Evolutionary conservation across 257 asterid species (phyloP).

Genomic region (Plantago elongata): DNA sequence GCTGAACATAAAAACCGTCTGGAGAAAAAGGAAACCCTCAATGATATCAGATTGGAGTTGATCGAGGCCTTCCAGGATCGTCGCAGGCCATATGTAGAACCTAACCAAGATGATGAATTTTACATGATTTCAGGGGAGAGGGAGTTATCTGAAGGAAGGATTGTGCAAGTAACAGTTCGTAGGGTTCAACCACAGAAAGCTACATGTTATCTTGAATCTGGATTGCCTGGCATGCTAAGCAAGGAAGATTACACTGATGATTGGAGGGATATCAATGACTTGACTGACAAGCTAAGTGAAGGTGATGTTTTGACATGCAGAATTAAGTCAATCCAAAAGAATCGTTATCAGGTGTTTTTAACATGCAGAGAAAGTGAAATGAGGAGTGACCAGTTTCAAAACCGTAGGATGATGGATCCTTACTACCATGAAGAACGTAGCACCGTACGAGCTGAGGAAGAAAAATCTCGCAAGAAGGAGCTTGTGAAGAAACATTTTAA

Average conservation of each 20-base stretch:
- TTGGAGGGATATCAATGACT: slow-evolving; percentile 61
- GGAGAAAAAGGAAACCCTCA: slow-evolving; percentile 75
- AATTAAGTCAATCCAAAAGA: slow-evolving; percentile 75
- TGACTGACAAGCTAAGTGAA: slow-evolving; percentile 69
- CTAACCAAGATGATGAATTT: slow-evolving; percentile 85
- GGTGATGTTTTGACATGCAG: slow-evolving; percentile 80
- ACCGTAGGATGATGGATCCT: slow-evolving; percentile 48
- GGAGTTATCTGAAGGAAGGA: slow-evolving; percentile 80
- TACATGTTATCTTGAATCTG: slow-evolving; percentile 73
- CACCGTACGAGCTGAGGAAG: slow-evolving; percentile 46
- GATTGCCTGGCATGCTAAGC: slow-evolving; percentile 70
- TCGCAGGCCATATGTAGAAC: slow-evolving; percentile 63
- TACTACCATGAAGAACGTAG: slow-evolving; percentile 73
- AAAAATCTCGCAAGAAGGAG: slow-evolving; percentile 76
- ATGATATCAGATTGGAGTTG: slow-evolving; percentile 77
- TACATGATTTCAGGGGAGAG: slow-evolving; percentile 93
- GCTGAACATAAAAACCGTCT: slow-evolving; percentile 57
- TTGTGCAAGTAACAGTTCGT: slow-evolving; percentile 86
- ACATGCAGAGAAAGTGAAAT: slow-evolving; percentile 76
- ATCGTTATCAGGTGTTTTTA: slow-evolving; percentile 79
- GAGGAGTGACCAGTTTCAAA: slow-evolving; percentile 53
- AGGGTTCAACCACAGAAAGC: slow-evolving; percentile 81
- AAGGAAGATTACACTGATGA: slow-evolving; percentile 82
- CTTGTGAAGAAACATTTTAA: slow-evolving; percentile 81
- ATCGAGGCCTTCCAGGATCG: slow-evolving; percentile 94